These are phyloP conservation scores for Myxozyma udenii DNA, from an alignment of 805 yeast genomes.

Conservation along the genomic window DNA sequence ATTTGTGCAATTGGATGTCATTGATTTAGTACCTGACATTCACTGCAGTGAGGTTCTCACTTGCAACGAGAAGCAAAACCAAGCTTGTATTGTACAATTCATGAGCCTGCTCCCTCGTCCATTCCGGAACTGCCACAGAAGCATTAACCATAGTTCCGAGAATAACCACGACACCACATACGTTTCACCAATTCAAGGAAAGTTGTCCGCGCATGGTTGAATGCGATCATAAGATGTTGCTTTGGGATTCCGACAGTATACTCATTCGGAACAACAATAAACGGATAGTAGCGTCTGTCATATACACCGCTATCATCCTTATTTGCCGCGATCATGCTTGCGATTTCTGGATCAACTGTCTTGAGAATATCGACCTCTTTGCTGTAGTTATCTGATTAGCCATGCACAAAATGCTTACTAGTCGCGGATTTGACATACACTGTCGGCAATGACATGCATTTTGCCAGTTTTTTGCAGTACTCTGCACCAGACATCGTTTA, in stretches of 20 bases:
- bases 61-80: slow-evolving; percentile 17
- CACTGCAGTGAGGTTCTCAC: slow-evolving; percentile 25
- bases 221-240: slow-evolving; percentile 11
- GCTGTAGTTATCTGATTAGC: slow-evolving; percentile 1
- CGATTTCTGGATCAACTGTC: slow-evolving; percentile 9
- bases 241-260: slow-evolving; percentile 24
- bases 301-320: slow-evolving; percentile 11
- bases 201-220: slow-evolving; percentile 10
- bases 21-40: slow-evolving; percentile 19
- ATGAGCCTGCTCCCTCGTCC: slow-evolving; percentile 22
- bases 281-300: slow-evolving; percentile 10
- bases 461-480: slow-evolving; percentile 6
- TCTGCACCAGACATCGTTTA: neutral
- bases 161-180: neutral
- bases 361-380: slow-evolving; percentile 22
- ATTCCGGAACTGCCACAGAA: slow-evolving; percentile 2
- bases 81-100: slow-evolving; percentile 12
- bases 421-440: slow-evolving; percentile 3
- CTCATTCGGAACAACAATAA: slow-evolving; percentile 22
- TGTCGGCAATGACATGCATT: slow-evolving; percentile 4
- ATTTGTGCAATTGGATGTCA: too few species aligned
- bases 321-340: neutral
- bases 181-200: slow-evolving; percentile 15
- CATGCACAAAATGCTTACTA: neutral
- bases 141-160: neutral